phyloP scores from a whole-genome alignment of 169 alveolate genomes.

The Plasmodium berghei region DNA sequence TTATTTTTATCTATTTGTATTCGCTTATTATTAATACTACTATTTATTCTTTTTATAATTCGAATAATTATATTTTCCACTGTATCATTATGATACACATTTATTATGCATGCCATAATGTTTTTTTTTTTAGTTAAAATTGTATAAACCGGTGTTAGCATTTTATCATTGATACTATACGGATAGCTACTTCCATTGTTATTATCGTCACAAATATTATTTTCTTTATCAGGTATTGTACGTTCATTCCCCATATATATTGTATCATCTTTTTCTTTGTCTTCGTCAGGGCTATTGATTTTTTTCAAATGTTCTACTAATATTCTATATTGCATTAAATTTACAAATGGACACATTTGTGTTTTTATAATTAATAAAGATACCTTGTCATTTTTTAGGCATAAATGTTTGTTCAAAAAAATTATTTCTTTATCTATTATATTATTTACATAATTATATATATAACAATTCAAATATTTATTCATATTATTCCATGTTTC shows the following conservation, averaged over 20 bases:
- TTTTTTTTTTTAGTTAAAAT: slow-evolving; percentile 7
- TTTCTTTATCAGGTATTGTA: neutral
- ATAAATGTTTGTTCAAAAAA: slow-evolving; percentile 27
- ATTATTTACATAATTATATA: slow-evolving; percentile 43
- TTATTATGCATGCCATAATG: slow-evolving; percentile 27
- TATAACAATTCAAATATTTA: slow-evolving; percentile 49
- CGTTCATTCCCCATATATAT: neutral
- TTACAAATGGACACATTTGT: slow-evolving; percentile 46
- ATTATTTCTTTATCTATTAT: slow-evolving; percentile 44
- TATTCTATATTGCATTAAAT: slow-evolving; percentile 34
- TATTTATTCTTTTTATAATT: slow-evolving; percentile 31
- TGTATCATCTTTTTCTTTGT: neutral
- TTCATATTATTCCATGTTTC: slow-evolving; percentile 47
- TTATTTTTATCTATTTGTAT: slow-evolving; percentile 29
- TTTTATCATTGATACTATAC: neutral
- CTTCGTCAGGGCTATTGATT: neutral
- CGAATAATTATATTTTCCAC: slow-evolving; percentile 55
- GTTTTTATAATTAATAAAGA: slow-evolving; percentile 44
- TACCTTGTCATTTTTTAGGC: slow-evolving; percentile 46
- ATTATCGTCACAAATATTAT: neutral
- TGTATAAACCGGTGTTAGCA: neutral
- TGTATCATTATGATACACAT: slow-evolving; percentile 33
- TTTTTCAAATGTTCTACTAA: slow-evolving; percentile 8
- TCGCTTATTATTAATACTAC: neutral
- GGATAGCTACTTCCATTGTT: neutral